phyloP scores from a whole-genome alignment of 805 yeast genomes.

The Metschnikowia rubicola region DNA sequence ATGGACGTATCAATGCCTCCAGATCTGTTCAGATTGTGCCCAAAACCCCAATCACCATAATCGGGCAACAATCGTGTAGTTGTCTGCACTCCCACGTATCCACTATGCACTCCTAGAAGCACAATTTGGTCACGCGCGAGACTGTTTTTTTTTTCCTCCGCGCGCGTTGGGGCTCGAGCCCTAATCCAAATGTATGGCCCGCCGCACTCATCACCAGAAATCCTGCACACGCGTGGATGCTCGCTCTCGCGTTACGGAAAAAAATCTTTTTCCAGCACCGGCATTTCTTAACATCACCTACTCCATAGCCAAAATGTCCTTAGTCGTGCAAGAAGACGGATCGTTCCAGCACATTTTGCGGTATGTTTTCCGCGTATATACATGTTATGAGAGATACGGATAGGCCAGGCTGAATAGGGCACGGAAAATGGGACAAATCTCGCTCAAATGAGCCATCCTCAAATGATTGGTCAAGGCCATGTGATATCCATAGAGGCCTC shows the following conservation, averaged over 20 bases:
- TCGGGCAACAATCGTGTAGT: too few species aligned
- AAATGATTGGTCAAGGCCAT: too few species aligned
- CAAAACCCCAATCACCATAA: too few species aligned
- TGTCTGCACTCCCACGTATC: too few species aligned
- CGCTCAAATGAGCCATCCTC: too few species aligned
- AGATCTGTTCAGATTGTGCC: too few species aligned
- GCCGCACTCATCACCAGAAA: conserved; percentile 1
- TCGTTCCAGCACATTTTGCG: conserved; percentile 99
- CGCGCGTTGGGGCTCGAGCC: conserved; percentile 22
- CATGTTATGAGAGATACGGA: neutral
- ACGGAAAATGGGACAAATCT: too few species aligned
- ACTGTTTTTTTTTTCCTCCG: neutral
- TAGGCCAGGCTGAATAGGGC: too few species aligned
- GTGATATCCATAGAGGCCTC: too few species aligned
- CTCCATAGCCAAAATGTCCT: conserved; percentile 63
- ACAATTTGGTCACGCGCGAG: too few species aligned
- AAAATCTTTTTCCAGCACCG: conserved; percentile 17
- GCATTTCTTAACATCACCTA: conserved; percentile 16
- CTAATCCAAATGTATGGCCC: conserved; percentile 5
- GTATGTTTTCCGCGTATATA: conserved; percentile 49
- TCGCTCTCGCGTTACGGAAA: conserved; percentile 18
- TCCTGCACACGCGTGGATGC: conserved; percentile 12
- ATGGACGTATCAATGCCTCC: too few species aligned
- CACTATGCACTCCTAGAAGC: too few species aligned
- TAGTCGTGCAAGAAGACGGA: conserved; percentile 98